phyloP scores from a whole-genome alignment of 2,329 filamentous ascomycete species.

The Ophiostoma novo-ulmi region DNA sequence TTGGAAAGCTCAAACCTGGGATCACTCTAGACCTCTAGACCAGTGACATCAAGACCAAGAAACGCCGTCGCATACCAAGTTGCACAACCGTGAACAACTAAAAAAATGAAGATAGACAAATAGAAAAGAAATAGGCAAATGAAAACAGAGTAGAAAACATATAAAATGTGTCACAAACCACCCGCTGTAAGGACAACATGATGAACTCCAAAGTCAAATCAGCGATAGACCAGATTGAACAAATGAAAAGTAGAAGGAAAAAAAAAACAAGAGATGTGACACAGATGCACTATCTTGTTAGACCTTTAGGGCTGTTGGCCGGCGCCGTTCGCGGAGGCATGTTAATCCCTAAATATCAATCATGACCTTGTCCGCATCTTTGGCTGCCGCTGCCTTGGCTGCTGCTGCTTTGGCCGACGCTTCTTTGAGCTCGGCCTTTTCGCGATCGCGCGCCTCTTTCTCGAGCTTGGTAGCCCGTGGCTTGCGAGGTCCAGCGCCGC shows the following conservation, averaged over 20 bases:
- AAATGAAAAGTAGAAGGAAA: not conserved
- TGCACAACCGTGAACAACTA: not conserved
- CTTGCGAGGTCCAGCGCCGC: slow-evolving; percentile 62
- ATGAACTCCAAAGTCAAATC: not conserved
- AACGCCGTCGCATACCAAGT: slow-evolving; percentile 10
- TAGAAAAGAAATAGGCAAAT: not conserved
- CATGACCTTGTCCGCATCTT: slow-evolving; percentile 25
- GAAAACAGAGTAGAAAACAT: not conserved
- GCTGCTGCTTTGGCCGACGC: slow-evolving; percentile 17
- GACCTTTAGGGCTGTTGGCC: not conserved
- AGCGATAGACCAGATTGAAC: not conserved
- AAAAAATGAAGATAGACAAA: not conserved
- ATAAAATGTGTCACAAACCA: not conserved
- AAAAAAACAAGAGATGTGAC: not conserved
- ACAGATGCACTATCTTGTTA: no score
- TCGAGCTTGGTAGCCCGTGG: slow-evolving; percentile 83
- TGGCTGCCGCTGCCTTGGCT: slow-evolving; percentile 17
- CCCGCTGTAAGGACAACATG: not conserved
- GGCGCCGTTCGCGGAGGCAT: not conserved
- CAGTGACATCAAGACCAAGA: slow-evolving; percentile 9
- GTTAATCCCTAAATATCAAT: slow-evolving; percentile 19
- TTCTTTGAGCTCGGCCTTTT: slow-evolving; percentile 62
- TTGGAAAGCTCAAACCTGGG: not conserved
- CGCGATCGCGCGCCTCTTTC: slow-evolving; percentile 67
- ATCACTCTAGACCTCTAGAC: not conserved